Evolutionary conservation across 1,284 basidiomycete genomes (phyloP), one percentile per base, ranked within the genome.

Genomic region (Somion occarium): DNA sequence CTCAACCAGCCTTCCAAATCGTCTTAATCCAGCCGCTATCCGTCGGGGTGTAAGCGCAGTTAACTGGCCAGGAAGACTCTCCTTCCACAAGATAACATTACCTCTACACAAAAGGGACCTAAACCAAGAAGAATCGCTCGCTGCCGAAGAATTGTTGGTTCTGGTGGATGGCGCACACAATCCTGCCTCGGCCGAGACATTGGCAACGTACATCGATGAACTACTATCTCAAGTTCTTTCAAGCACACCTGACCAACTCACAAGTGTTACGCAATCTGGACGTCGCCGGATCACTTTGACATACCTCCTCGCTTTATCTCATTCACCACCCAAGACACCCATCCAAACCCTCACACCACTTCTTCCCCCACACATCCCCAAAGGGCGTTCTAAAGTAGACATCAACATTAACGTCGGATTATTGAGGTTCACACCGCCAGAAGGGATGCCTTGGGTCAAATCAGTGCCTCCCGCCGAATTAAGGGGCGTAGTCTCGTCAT

Each of bases 91-190:
- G 12, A 56, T 72, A 39, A 44, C 58, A 9, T 42, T 63, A 7
- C 76, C 47, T 50, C 2, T 48, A 34, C 26, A 48, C 44, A 37
- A 37, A n/a, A 20, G 30, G 34, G 45, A 49, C 13, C 30, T 34
- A n/a, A n/a, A n/a, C n/a, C n/a, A n/a, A n/a, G n/a, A n/a, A n/a
- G n/a, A n/a, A n/a, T n/a, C n/a, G n/a, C n/a, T n/a, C n/a, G n/a
- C n/a, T n/a, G n/a, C n/a, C n/a, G 48, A 50, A 48, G 47, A 60
- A 38, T 57, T 73, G 2, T 62, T 73, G 3, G 69, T 94, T 3
- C 76, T 99, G 5, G 85, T 88, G 1, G 97, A 99, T 63, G 97
- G 97, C 2, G 96, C 97, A 1, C 97, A 99, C 66, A 99, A 99
- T 63, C 73, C 83, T n/a, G 85, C 90, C 3, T 94, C 93, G 0